Evolutionary conservation across 441 rosid genomes (phyloP).

Genomic region (Pelargonium australe): DNA sequence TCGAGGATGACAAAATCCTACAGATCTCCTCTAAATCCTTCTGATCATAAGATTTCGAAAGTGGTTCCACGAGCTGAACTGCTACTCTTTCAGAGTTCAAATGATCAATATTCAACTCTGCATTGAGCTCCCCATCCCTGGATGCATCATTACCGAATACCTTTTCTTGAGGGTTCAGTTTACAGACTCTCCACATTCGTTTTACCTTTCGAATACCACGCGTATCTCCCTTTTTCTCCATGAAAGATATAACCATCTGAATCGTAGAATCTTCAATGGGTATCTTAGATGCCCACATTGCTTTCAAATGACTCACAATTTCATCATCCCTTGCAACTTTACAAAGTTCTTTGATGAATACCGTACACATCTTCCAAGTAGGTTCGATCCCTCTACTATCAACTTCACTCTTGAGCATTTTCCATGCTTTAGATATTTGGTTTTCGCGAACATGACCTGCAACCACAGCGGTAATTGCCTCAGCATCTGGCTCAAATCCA

Average conservation of each 20-base stretch:
- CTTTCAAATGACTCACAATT: slow-evolving; percentile 40
- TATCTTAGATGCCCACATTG: slow-evolving; percentile 49
- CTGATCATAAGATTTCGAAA: slow-evolving; percentile 28
- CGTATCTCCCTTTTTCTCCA: slow-evolving; percentile 55
- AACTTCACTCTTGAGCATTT: slow-evolving; percentile 48
- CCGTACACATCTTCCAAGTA: slow-evolving; percentile 48
- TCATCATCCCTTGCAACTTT: slow-evolving; percentile 48
- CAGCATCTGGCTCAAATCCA: slow-evolving; percentile 49
- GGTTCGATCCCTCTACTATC: slow-evolving; percentile 43
- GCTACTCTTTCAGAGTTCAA: slow-evolving; percentile 17
- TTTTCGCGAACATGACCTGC: slow-evolving; percentile 54
- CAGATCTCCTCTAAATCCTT: slow-evolving; percentile 43
- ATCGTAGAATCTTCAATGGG: slow-evolving; percentile 40
- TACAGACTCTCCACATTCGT: slow-evolving; percentile 36
- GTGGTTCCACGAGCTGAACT: slow-evolving; percentile 19
- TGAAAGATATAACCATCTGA: slow-evolving; percentile 42
- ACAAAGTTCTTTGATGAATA: slow-evolving; percentile 62
- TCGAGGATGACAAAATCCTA: background rate
- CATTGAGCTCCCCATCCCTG: slow-evolving; percentile 13
- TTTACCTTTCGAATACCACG: slow-evolving; percentile 41
- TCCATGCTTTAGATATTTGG: slow-evolving; percentile 60
- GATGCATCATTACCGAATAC: slow-evolving; percentile 20
- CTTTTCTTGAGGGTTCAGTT: slow-evolving; percentile 19
- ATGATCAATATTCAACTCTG: slow-evolving; percentile 19
- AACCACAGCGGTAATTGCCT: slow-evolving; percentile 55